phyloP scores from a whole-genome alignment of 2,329 filamentous ascomycete genomes.

The Remersonia thermophila region DNA sequence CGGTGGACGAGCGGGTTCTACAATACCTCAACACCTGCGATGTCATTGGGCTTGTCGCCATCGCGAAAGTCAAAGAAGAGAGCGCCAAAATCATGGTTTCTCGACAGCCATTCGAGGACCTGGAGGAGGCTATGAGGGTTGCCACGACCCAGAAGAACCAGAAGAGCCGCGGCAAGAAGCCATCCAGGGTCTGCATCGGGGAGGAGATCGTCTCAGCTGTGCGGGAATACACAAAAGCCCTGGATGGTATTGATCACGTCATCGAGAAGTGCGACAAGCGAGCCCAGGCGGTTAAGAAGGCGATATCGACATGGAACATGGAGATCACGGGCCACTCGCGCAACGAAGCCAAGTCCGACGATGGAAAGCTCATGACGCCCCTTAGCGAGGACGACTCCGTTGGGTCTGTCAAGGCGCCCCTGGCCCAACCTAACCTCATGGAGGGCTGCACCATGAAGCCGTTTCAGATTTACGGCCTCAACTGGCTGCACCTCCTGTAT shows the following conservation, averaged over 20 bases:
- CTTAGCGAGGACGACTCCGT: conserved; percentile 22
- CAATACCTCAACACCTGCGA: conserved; percentile 74
- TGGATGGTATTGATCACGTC: conserved; percentile 71
- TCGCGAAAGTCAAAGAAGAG: conserved; percentile 61
- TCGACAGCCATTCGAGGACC: conserved; percentile 58
- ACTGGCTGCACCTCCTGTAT: conserved; percentile 84
- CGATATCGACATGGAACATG: conserved; percentile 36
- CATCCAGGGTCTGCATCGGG: conserved; percentile 36
- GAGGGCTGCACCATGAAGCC: conserved; percentile 69
- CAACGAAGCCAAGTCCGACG: conserved; percentile 21
- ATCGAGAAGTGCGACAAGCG: conserved; percentile 64
- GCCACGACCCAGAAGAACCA: conserved; percentile 37
- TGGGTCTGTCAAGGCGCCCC: conserved; percentile 30
- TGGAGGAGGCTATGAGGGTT: conserved; percentile 56
- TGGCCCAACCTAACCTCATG: conserved; percentile 66
- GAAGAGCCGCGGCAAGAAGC: conserved; percentile 35
- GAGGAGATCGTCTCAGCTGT: conserved; percentile 39
- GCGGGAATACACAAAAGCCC: conserved; percentile 65
- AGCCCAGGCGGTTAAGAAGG: conserved; percentile 42
- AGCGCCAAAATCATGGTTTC: conserved; percentile 57
- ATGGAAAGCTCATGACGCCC: conserved; percentile 31
- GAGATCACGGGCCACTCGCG: conserved; percentile 33
- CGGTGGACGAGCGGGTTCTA: conserved; percentile 39
- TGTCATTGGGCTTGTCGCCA: conserved; percentile 63
- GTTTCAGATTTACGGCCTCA: conserved; percentile 87